Percentiles rank a stretch among this genome's conserved stretches.
Conservation (phyloP, 371 early-diverging fungal genomes). For the Mucor plumbeus region DNA sequence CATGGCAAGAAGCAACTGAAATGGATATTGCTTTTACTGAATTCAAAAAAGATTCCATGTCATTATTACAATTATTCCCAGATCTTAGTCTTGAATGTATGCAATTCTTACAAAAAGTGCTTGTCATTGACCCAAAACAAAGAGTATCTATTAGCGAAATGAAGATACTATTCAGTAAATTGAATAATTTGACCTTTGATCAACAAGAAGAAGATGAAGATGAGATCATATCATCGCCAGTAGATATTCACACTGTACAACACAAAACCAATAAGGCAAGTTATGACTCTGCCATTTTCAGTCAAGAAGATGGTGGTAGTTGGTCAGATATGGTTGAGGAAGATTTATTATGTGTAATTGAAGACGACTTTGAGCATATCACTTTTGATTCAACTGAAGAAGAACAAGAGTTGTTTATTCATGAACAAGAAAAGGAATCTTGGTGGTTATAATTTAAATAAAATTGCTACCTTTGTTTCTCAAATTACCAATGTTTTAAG, state of each 20-base stretch:
- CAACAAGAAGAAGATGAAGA: slow-evolving; percentile 18
- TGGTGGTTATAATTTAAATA: slow-evolving; percentile 48
- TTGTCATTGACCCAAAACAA: slow-evolving; percentile 24
- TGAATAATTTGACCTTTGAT: background rate
- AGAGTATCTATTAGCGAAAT: slow-evolving; percentile 39
- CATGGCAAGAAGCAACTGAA: slow-evolving; percentile 73
- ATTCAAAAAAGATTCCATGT: slow-evolving; percentile 50
- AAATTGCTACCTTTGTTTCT: background rate
- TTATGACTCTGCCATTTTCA: slow-evolving; percentile 48
- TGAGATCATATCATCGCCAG: slow-evolving; percentile 21
- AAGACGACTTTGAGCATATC: background rate
- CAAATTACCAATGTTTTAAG: too few relatives aligned
- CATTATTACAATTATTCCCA: slow-evolving; percentile 57
- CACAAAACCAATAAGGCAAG: slow-evolving; percentile 29
- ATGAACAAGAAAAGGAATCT: slow-evolving; percentile 46
- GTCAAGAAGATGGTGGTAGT: slow-evolving; percentile 25
- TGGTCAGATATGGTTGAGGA: slow-evolving; percentile 48
- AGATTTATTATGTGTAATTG: slow-evolving; percentile 14
- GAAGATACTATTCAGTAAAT: slow-evolving; percentile 8
- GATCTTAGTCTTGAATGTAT: slow-evolving; percentile 33
- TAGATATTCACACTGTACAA: slow-evolving; percentile 15
- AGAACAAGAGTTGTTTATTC: slow-evolving; percentile 46
- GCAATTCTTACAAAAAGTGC: background rate
- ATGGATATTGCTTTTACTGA: slow-evolving; percentile 59
- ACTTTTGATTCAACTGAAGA: slow-evolving; percentile 22